Evolutionary conservation across 202 grass and related monocot genomes (phyloP).

Genomic region (Musa balbisiana): DNA sequence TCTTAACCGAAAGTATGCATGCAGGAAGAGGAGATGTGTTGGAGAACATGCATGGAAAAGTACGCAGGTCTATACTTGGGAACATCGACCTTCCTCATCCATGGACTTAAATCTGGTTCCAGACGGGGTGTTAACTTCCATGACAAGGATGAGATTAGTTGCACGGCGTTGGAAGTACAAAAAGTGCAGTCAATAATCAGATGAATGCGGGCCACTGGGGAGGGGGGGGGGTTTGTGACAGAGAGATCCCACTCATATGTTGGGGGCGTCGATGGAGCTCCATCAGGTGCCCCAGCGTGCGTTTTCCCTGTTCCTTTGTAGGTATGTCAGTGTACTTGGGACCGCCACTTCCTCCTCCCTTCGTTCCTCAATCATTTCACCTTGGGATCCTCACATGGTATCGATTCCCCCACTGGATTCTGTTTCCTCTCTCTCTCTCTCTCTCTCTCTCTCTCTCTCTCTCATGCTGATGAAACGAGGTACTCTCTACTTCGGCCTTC

Average conservation of each 20-base stretch:
- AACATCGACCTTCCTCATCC: too few species aligned
- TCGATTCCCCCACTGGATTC: not conserved
- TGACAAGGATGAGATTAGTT: too few species aligned
- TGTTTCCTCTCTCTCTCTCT: not conserved
- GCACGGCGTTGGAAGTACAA: not conserved
- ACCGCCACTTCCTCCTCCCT: slow-evolving; percentile 7
- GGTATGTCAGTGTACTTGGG: not conserved
- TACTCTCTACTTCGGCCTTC: too few species aligned
- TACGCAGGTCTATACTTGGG: too few species aligned
- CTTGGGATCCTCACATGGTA: not conserved
- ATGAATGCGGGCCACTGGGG: too few species aligned
- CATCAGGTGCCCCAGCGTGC: not conserved
- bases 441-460: too few species aligned
- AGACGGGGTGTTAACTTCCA: too few species aligned
- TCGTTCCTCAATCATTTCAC: slow-evolving; percentile 8
- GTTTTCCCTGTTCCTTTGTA: not conserved
- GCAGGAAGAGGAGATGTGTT: too few species aligned
- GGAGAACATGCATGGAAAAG: too few species aligned
- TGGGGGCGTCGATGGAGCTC: not conserved
- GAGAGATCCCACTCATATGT: not conserved
- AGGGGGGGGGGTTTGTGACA: not conserved
- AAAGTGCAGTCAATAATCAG: not conserved
- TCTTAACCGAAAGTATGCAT: not conserved
- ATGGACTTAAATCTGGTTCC: too few species aligned
- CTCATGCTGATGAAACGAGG: too few species aligned